Evolutionary conservation across 768 basidiomycete genomes (phyloP), one percentile per base, ranked within the genome.

Genomic region (Gloeostereum incarnatum): DNA sequence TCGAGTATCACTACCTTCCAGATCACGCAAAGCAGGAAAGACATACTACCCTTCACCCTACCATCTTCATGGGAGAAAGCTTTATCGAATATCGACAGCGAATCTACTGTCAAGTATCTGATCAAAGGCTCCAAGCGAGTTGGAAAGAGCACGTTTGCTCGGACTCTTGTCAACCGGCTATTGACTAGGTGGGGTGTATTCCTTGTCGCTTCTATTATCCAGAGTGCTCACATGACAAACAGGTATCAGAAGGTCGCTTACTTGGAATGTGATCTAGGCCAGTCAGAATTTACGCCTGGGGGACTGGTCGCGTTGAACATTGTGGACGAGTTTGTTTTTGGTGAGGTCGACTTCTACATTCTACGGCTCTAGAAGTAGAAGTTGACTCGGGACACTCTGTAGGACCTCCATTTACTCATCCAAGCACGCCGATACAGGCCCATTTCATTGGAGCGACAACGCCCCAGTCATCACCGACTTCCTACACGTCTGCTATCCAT

Each of bases 371-470:
- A n/a, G n/a, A n/a, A n/a, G n/a, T n/a, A n/a, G n/a, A n/a, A n/a
- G n/a, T n/a, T n/a, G n/a, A n/a, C n/a, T n/a, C n/a, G n/a, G n/a
- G n/a, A n/a, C n/a, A n/a, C n/a, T 22, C 29, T 27, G 10, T 45
- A 91, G 90, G 92, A 0, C 92, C 91, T 0, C 70, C 94, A 0
- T 94, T 91, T 53, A 84, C 90, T 0, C 93, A 97, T 52, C 82
- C 78, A 0, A 71, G 67, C 6, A 48, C 79, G 6, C 87, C 94
- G 0, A 60, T 71, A 31, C 63, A 67, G 24, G 80, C 90, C 0
- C 92, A 97, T 51, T 94, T 78, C 53, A 62, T 93, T 33, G 94
- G 93, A 17, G 67, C 78, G 0, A 70, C 81, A 2, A 78, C 88
- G 0, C 90, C 94, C 0, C 71, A 78, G 2, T 71, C 83, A 0